These are phyloP conservation scores for Ophiosphaerella korrae DNA, from an alignment of 2,329 filamentous ascomycete species.

Conservation along the genomic window DNA sequence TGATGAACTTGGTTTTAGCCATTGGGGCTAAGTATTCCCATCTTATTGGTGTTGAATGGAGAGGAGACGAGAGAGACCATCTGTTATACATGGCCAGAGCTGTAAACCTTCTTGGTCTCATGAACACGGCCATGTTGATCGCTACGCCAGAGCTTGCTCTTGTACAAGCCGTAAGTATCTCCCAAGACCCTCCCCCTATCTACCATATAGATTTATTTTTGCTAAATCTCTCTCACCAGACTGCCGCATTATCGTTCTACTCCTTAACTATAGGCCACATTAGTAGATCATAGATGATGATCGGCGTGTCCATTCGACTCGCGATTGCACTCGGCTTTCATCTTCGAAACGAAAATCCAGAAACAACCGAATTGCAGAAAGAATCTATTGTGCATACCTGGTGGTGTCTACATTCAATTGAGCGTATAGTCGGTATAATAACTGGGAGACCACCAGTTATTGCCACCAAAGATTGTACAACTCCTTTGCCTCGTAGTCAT, in stretches of 20 bases:
- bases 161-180: constrained; percentile 45
- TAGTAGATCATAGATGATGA: constrained; percentile 42
- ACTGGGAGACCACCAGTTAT: constrained; percentile 48
- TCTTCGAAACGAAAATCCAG: constrained; percentile 42
- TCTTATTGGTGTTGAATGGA: constrained; percentile 35
- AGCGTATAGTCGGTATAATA: constrained; percentile 45
- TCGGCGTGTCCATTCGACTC: constrained; percentile 45
- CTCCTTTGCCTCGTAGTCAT: constrained; percentile 32
- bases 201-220: no score
- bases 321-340: constrained; percentile 47
- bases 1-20: constrained; percentile 50
- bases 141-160: constrained; percentile 42
- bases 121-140: constrained; percentile 22
- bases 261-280: constrained; percentile 35
- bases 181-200: constrained; percentile 19
- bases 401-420: constrained; percentile 48
- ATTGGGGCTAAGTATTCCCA: constrained; percentile 49
- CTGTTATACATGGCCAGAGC: constrained; percentile 45
- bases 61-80: constrained; percentile 42
- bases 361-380: constrained; percentile 25
- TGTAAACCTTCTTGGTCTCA: constrained; percentile 29
- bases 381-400: constrained; percentile 46
- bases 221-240: constrained; percentile 8
- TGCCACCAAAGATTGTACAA: constrained; percentile 39
- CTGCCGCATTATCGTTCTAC: constrained; percentile 31